These are phyloP conservation scores for Xylaria telfairii DNA, from an alignment of 495 filamentous ascomycete genomes.

Conservation along the genomic window DNA sequence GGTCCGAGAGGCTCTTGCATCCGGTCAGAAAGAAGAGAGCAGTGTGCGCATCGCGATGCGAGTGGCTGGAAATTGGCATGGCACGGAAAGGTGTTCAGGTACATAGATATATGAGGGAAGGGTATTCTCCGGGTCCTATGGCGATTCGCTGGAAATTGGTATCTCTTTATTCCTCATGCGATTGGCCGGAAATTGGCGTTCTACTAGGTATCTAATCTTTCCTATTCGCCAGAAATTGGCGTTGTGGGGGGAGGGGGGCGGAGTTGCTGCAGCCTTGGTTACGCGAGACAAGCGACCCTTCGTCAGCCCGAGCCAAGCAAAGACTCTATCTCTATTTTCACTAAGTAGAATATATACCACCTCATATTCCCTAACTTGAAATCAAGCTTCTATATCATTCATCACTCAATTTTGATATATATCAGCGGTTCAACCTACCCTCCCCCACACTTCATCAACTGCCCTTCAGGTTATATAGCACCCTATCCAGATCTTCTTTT, in stretches of 20 bases:
- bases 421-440: not conserved
- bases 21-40: not conserved
- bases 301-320: not conserved
- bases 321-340: too few relatives aligned
- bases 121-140: too few relatives aligned
- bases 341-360: too few relatives aligned
- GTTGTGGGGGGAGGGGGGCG: not conserved
- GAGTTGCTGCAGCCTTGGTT: not conserved
- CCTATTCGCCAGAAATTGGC: not conserved
- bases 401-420: not conserved
- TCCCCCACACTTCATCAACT: too few relatives aligned
- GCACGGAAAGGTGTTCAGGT: not conserved
- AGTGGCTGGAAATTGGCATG: slow-evolving; percentile 3
- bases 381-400: not conserved
- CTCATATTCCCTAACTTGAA: not conserved
- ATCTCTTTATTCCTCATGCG: not conserved
- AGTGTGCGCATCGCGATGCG: not conserved
- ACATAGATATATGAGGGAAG: not conserved
- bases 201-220: not conserved
- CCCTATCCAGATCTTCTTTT: not conserved
- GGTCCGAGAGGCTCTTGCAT: too few relatives aligned
- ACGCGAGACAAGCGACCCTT: not conserved
- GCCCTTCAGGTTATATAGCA: not conserved
- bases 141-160: slow-evolving; percentile 13
- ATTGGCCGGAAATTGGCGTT: slow-evolving; percentile 14